phyloP scores from a whole-genome alignment of 2,329 filamentous ascomycete genomes.

The Beauveria bassiana region DNA sequence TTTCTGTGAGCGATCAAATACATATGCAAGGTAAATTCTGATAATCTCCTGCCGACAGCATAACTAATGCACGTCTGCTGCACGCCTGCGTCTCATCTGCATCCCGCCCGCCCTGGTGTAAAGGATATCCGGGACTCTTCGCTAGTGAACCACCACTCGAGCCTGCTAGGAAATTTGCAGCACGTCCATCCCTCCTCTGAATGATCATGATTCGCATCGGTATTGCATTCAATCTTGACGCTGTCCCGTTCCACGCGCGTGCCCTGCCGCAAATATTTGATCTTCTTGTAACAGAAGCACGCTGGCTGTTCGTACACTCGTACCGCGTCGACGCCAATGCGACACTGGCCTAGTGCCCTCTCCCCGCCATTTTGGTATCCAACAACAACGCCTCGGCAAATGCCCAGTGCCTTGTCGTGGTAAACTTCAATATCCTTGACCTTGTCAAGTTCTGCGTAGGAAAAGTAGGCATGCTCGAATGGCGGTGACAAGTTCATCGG shows the following conservation, averaged over 20 bases:
- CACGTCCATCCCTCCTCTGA: background rate
- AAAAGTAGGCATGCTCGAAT: constrained; percentile 5
- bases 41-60: background rate
- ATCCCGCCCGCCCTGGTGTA: background rate
- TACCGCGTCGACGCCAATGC: background rate
- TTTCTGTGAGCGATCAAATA: background rate
- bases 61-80: background rate
- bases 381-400: constrained; percentile 3
- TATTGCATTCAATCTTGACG: background rate
- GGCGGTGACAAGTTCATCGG: constrained; percentile 3
- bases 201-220: background rate
- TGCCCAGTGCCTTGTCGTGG: constrained; percentile 1
- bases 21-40: background rate
- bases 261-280: constrained; percentile 1
- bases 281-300: constrained; percentile 1
- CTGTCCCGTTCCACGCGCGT: constrained; percentile 1
- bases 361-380: background rate
- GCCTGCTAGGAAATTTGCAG: background rate
- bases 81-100: background rate
- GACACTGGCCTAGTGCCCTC: constrained; percentile 7
- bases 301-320: background rate
- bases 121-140: constrained; percentile 3
- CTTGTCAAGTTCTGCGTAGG: background rate
- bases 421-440: background rate
- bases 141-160: constrained; percentile 9